phyloP scores from a whole-genome alignment of 768 basidiomycete species.

The Mycena galericulata region DNA sequence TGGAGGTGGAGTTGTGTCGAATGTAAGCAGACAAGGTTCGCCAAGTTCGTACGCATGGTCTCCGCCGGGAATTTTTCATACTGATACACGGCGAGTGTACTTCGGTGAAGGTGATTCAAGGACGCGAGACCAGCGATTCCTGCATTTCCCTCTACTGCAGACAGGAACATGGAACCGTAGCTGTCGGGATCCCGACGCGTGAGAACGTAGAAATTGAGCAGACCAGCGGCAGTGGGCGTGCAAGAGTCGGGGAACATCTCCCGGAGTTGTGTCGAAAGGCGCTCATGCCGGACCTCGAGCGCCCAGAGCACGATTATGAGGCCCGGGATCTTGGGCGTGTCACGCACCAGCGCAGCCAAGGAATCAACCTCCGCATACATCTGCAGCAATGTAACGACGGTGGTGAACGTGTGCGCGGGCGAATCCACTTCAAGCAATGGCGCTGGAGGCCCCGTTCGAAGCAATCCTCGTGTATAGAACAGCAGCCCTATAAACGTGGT shows the following conservation, averaged over 20 bases:
- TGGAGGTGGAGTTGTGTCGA: slow-evolving; percentile 10
- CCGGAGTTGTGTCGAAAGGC: slow-evolving; percentile 4
- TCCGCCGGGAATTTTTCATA: background rate
- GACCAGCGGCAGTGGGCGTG: slow-evolving; percentile 9
- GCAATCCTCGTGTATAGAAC: slow-evolving; percentile 8
- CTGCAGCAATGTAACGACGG: slow-evolving; percentile 15
- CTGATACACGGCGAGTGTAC: background rate
- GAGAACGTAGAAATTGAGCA: background rate
- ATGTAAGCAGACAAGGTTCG: slow-evolving; percentile 1
- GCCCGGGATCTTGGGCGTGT: background rate
- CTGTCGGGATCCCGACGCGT: background rate
- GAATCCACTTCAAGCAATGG: slow-evolving; percentile 11
- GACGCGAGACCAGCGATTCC: background rate
- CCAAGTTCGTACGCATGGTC: background rate
- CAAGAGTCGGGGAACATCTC: slow-evolving; percentile 12
- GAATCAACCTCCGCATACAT: slow-evolving; percentile 17
- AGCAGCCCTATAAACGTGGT: slow-evolving; percentile 8
- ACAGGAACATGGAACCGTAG: background rate
- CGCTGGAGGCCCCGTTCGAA: background rate
- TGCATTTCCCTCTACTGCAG: background rate
- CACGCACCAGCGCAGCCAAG: slow-evolving; percentile 11
- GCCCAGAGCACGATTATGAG: slow-evolving; percentile 19
- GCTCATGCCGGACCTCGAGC: background rate
- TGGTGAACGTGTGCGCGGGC: slow-evolving; percentile 19
- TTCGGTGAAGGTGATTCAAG: slow-evolving; percentile 11